Percentiles rank a stretch among this genome's conserved stretches.
Evolutionary conservation across 2,329 filamentous ascomycete species (phyloP).

Genomic region (Fusarium napiforme): DNA sequence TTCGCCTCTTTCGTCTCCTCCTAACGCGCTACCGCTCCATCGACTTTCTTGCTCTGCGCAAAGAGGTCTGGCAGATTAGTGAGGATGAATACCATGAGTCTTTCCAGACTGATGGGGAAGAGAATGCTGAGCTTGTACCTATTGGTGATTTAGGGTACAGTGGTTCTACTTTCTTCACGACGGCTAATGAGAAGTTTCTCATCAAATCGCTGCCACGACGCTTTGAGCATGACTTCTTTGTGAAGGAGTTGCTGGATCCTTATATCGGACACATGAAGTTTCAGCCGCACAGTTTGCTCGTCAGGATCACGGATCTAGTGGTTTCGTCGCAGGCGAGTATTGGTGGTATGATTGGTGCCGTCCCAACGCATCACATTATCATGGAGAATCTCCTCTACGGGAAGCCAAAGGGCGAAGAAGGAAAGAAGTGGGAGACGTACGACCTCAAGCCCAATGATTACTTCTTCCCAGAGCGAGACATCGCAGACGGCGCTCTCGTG

Average conservation of each 20-base stretch:
- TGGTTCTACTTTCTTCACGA: conserved; percentile 80
- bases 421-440: conserved; percentile 72
- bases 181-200: conserved; percentile 72
- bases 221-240: conserved; percentile 78
- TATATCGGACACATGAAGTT: conserved; percentile 72
- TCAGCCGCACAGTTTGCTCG: conserved; percentile 70
- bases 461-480: conserved; percentile 80
- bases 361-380: conserved; percentile 77
- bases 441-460: conserved; percentile 80
- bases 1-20: conserved; percentile 49
- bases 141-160: conserved; percentile 79
- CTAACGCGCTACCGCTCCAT: conserved; percentile 44
- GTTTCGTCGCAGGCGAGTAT: conserved; percentile 65
- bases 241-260: conserved; percentile 70
- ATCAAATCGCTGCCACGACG: conserved; percentile 76
- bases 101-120: conserved; percentile 44
- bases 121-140: conserved; percentile 57
- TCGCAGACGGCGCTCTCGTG: conserved; percentile 71
- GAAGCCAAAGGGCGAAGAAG: conserved; percentile 56
- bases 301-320: conserved; percentile 78
- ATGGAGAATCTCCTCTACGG: conserved; percentile 82
- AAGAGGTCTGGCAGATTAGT: conserved; percentile 47
- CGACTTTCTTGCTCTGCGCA: conserved; percentile 46
- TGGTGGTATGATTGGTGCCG: conserved; percentile 67
- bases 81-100: conserved; percentile 55